Evolutionary conservation across 192 early-diverging fungal genomes (phyloP).

Genomic region (Chytriomyces confervae): DNA sequence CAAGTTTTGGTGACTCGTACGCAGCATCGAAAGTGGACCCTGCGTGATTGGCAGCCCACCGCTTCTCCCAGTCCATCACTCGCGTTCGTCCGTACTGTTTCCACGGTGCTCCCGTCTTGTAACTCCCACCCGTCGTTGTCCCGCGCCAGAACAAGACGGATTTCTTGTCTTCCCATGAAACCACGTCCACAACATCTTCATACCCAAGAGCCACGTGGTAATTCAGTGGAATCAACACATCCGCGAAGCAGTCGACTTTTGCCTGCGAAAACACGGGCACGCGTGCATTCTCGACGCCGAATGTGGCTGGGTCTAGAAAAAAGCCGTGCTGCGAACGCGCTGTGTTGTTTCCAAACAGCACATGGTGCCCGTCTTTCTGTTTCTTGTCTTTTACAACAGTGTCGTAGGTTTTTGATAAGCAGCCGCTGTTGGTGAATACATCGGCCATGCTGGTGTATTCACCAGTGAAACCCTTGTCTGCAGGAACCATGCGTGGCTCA

Average conservation of each 20-base stretch:
- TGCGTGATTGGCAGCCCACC: background rate
- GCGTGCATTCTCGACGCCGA: background rate
- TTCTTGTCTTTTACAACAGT: no score
- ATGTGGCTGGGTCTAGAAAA: slow-evolving; percentile 14
- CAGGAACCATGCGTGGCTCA: no score
- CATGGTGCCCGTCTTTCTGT: no score
- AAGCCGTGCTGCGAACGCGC: slow-evolving; percentile 10
- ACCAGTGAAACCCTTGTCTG: no score
- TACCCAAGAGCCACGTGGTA: slow-evolving; percentile 1
- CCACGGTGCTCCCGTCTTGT: background rate
- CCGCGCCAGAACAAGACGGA: slow-evolving; percentile 16
- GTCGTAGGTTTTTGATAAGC: no score
- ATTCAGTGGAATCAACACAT: slow-evolving; percentile 18
- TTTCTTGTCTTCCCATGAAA: slow-evolving; percentile 25
- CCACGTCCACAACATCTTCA: slow-evolving; percentile 1
- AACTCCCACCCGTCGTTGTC: slow-evolving; percentile 7
- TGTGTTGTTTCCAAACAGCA: background rate
- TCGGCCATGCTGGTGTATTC: no score
- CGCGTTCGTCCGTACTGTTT: slow-evolving; percentile 4
- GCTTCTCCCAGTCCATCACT: slow-evolving; percentile 3
- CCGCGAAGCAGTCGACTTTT: slow-evolving; percentile 17
- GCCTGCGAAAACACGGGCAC: slow-evolving; percentile 19
- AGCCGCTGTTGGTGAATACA: no score
- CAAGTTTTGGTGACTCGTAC: no score
- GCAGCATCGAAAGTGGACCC: slow-evolving; percentile 2